Evolutionary conservation across 371 early-diverging fungal genomes (phyloP).

Genomic region (Agmasoma carcini): DNA sequence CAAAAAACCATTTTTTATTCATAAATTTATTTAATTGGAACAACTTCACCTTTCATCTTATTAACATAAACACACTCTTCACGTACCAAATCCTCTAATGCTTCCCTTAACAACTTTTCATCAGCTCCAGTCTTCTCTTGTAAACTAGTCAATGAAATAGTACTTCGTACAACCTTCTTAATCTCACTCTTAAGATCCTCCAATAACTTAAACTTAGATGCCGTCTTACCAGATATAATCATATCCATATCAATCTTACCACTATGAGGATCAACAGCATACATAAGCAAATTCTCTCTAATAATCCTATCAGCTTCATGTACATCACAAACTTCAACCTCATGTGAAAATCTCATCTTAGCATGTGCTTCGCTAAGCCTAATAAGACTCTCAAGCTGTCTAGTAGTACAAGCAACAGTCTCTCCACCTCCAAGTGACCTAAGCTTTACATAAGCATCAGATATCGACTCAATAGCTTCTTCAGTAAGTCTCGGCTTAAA

Average conservation of each 20-base stretch:
- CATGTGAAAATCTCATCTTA: conserved; percentile 60
- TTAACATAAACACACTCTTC: conserved; percentile 27
- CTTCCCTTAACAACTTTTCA: conserved; percentile 32
- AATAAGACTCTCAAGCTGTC: conserved; percentile 94
- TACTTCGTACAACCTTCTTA: conserved; percentile 11
- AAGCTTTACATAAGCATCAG: conserved; percentile 68
- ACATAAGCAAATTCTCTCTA: conserved; percentile 72
- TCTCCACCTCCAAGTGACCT: conserved; percentile 64
- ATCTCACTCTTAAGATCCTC: conserved; percentile 35
- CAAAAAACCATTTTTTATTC: too few species aligned
- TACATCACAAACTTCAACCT: conserved; percentile 65
- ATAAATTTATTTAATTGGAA: conserved; percentile 13
- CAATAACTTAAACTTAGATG: conserved; percentile 34
- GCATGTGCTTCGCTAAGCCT: conserved; percentile 94
- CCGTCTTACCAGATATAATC: conserved; percentile 66
- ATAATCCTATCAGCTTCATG: conserved; percentile 66
- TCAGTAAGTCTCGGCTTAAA: conserved; percentile 63
- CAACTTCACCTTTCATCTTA: conserved; percentile 8
- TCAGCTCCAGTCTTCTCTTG: conserved; percentile 16
- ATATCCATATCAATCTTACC: conserved; percentile 91
- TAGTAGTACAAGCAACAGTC: conserved; percentile 81
- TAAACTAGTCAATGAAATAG: conserved; percentile 1
- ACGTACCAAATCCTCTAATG: conserved; percentile 25
- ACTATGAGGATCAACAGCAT: conserved; percentile 88
- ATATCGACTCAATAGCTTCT: conserved; percentile 59